A percentile compares a stretch with the other conserved stretches of the same genome.
phyloP scores from a whole-genome alignment of 2,329 filamentous ascomycete species.

The Fusarium sarcochroum region DNA sequence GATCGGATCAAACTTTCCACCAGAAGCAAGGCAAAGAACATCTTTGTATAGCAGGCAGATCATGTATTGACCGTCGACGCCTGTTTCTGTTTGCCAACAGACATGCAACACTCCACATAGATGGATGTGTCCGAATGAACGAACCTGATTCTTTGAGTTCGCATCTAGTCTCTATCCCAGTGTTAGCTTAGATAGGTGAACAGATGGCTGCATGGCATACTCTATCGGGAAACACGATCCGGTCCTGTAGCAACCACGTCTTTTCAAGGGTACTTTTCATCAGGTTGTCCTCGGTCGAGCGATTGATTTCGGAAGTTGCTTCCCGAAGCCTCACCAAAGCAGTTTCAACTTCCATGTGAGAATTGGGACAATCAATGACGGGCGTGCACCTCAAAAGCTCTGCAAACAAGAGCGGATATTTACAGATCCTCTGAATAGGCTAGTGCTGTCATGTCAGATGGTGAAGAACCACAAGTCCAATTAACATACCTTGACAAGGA shows the following conservation, averaged over 20 bases:
- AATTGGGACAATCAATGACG: slow-evolving; percentile 85
- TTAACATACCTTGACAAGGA: slow-evolving; percentile 85
- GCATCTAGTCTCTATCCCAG: slow-evolving; percentile 62
- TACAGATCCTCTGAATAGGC: slow-evolving; percentile 94
- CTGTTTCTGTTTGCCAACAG: slow-evolving; percentile 80
- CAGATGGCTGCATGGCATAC: slow-evolving; percentile 60
- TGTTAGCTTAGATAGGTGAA: neutral
- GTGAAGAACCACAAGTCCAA: neutral
- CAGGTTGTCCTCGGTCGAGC: slow-evolving; percentile 81
- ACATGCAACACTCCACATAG: slow-evolving; percentile 88
- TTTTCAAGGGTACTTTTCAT: slow-evolving; percentile 80
- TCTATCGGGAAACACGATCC: slow-evolving; percentile 80
- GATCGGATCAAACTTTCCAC: slow-evolving; percentile 72
- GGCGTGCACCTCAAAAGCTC: slow-evolving; percentile 88
- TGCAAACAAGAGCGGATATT: slow-evolving; percentile 88
- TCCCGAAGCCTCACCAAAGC: slow-evolving; percentile 79
- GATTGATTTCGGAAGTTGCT: slow-evolving; percentile 84
- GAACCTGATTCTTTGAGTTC: slow-evolving; percentile 75
- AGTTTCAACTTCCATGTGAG: slow-evolving; percentile 84
- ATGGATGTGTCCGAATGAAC: slow-evolving; percentile 82
- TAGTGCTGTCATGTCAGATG: slow-evolving; percentile 53
- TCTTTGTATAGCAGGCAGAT: slow-evolving; percentile 87
- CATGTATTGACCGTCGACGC: slow-evolving; percentile 84
- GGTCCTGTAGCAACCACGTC: slow-evolving; percentile 87
- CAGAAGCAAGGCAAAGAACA: slow-evolving; percentile 81